Base-by-base conservation (phyloP, 768 basidiomycete genomes). In the Asterophora parasitica region DNA sequence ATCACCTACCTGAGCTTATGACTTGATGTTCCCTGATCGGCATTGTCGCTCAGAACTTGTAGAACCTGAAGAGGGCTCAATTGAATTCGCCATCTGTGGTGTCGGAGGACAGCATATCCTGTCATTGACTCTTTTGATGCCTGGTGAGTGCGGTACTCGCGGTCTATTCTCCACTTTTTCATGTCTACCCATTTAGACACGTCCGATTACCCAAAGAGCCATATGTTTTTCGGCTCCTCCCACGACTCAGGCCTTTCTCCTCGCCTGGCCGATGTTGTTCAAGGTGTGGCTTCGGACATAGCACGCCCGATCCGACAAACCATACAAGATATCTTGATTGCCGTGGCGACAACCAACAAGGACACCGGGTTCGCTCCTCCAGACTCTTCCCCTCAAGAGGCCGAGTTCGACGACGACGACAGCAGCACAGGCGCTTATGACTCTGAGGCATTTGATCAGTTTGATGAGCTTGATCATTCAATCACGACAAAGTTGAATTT, bases 191-290 rank as follows among this genome's bases (percentile, higher is more conserved):
- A 51, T 23, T 23, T 23, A 83, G 83, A 85, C 55, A 77, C 82
- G 1, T 80, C 83, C 8, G 79, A 82, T 43, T 88, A 88, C 58
- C 85, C 85, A 0, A 65, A 65, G 20, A 69, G 65, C 49, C 84
- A 86, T 58, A 68, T 72, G 0, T 74, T 76, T 45, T 76, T 85
- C 55, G 73, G 79, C 42, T 82, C 78, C 51, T 70, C 77, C 11
- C 68, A 73, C 31, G 76, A 79, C 45, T 59, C 59, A 3, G 70
- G 73, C 27, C 55, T 78, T 7, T 65, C 74, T 0, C 46, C 66
- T 0, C 62, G 66, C 12, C 48, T 84, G 12, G 60, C 70, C 44
- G 53, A 60, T 7, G 67, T 77, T 11, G 55, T 83, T 15, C 74
- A 76, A 49, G 66, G 65, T 19, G 61, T 84, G 16, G 60, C 77